A percentile compares a stretch with the other conserved stretches of the same genome.
phyloP scores from a whole-genome alignment of 1,139 yeast species.

The Candida tropicalis region DNA sequence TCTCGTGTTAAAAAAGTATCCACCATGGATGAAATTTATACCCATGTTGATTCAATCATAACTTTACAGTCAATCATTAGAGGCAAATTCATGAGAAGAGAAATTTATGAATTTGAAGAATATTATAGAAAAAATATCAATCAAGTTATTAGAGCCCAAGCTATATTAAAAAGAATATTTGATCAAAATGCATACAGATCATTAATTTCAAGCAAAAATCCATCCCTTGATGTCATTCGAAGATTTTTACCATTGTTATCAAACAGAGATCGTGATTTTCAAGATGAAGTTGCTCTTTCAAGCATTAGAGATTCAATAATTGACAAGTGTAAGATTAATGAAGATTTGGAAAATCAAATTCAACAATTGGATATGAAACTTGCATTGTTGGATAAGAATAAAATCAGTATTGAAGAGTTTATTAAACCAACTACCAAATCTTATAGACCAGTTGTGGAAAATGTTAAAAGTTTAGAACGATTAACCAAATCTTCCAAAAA shows the following conservation, averaged over 20 bases:
- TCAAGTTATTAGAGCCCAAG: slow-evolving; percentile 71
- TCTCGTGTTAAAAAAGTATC: slow-evolving; percentile 53
- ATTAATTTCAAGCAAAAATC: slow-evolving; percentile 68
- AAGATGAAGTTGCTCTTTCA: slow-evolving; percentile 73
- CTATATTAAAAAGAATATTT: slow-evolving; percentile 65
- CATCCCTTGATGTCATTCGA: slow-evolving; percentile 75
- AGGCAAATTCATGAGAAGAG: slow-evolving; percentile 44
- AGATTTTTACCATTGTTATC: slow-evolving; percentile 78
- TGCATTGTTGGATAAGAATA: slow-evolving; percentile 75
- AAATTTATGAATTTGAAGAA: slow-evolving; percentile 40
- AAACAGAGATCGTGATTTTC: slow-evolving; percentile 74
- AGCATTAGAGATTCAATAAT: slow-evolving; percentile 67
- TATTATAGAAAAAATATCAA: slow-evolving; percentile 60
- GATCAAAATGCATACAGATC: slow-evolving; percentile 76
- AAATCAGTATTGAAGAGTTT: slow-evolving; percentile 76
- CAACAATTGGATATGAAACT: slow-evolving; percentile 83
- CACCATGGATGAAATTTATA: slow-evolving; percentile 55
- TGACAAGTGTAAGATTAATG: slow-evolving; percentile 64
- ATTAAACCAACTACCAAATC: slow-evolving; percentile 51
- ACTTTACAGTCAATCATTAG: slow-evolving; percentile 54
- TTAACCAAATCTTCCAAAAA: slow-evolving; percentile 41
- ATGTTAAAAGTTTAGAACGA: slow-evolving; percentile 29
- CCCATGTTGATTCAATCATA: slow-evolving; percentile 39
- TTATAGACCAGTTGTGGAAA: slow-evolving; percentile 12
- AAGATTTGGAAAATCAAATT: slow-evolving; percentile 69